phyloP scores from a whole-genome alignment of 108 stramenopile genomes.

The Nannochloropsis gaditana region DNA sequence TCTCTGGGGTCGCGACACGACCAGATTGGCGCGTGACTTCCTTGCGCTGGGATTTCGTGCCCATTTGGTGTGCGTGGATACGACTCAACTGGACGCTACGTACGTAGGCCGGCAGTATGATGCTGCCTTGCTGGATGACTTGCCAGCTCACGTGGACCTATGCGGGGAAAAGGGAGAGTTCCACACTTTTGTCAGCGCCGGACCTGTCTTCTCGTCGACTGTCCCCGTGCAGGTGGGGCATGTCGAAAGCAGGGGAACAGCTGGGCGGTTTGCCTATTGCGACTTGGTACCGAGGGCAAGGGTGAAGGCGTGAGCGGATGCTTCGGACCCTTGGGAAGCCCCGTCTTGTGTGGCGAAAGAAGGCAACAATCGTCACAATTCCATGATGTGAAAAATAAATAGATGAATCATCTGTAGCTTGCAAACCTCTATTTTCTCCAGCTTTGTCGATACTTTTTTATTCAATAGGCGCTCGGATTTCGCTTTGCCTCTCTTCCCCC shows the following conservation, averaged over 20 bases:
- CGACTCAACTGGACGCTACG: background rate
- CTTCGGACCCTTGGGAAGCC: too few species aligned
- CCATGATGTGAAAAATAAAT: background rate
- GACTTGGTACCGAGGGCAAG: background rate
- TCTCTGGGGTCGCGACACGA: background rate
- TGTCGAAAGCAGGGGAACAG: background rate
- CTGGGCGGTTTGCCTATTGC: background rate
- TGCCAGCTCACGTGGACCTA: background rate
- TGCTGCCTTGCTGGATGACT: background rate
- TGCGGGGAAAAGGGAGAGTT: slow-evolving; percentile 13
- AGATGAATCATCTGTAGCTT: background rate
- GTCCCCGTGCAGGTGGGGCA: background rate
- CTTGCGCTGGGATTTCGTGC: background rate
- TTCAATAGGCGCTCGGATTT: background rate
- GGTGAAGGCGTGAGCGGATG: background rate
- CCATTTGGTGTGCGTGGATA: slow-evolving; percentile 7
- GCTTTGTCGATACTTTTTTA: background rate
- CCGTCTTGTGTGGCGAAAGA: too few species aligned
- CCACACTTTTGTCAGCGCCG: background rate
- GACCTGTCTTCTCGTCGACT: background rate
- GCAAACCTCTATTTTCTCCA: background rate
- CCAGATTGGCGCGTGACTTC: background rate
- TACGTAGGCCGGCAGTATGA: background rate
- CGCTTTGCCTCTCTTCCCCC: background rate
- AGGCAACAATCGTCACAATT: too few species aligned